Evolutionary conservation across 75 land plant genomes (phyloP).

Genomic region (Pinus tabuliformis): DNA sequence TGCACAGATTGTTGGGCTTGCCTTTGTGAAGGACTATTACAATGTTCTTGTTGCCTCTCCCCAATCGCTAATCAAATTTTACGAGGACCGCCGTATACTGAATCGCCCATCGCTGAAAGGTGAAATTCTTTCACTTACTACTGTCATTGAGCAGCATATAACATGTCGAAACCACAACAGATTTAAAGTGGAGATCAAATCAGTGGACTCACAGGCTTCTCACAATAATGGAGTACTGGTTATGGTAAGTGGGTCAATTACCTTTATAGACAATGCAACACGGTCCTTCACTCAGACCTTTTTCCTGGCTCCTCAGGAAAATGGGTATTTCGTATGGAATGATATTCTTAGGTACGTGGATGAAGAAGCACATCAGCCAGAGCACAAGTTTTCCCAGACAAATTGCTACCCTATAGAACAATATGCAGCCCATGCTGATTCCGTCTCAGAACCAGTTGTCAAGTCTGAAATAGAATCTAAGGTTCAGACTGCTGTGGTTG

Average conservation of each 20-base stretch:
- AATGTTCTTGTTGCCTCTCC: slow-evolving; percentile 67
- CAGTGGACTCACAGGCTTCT: slow-evolving; percentile 31
- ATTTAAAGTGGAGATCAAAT: no score
- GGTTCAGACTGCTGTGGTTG: background rate
- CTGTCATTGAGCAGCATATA: slow-evolving; percentile 17
- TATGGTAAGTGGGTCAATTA: slow-evolving; percentile 28
- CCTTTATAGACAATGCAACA: slow-evolving; percentile 15
- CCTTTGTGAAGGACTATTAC: slow-evolving; percentile 83
- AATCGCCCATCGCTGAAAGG: slow-evolving; percentile 54
- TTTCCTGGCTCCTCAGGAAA: slow-evolving; percentile 42
- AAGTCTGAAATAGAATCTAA: background rate
- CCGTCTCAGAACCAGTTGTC: background rate
- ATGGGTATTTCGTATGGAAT: slow-evolving; percentile 36
- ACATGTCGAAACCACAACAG: background rate
- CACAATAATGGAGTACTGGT: slow-evolving; percentile 27
- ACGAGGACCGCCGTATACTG: slow-evolving; percentile 65
- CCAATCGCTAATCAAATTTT: slow-evolving; percentile 56
- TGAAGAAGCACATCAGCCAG: slow-evolving; percentile 10
- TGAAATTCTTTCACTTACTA: slow-evolving; percentile 44
- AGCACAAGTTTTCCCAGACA: background rate
- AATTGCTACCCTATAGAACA: background rate
- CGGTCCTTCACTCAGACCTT: slow-evolving; percentile 34
- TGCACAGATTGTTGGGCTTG: slow-evolving; percentile 49
- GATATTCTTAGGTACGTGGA: slow-evolving; percentile 38
- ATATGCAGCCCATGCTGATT: background rate